A percentile compares a stretch with the other conserved stretches of the same genome.
Evolutionary conservation across 345 rosid genomes (phyloP).

Genomic region (Melaleuca quinquenervia): DNA sequence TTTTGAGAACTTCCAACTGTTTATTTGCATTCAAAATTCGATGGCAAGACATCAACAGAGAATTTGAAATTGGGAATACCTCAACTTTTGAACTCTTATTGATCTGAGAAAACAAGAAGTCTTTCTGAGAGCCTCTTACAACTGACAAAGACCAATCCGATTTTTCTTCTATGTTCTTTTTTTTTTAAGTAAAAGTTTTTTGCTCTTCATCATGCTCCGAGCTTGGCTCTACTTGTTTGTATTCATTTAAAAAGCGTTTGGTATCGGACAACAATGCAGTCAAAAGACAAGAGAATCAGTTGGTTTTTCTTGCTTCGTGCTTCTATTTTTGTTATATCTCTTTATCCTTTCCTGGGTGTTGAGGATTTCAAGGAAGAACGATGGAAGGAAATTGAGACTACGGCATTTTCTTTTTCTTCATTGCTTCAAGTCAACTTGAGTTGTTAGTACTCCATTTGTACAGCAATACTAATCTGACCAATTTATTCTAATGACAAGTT

Average conservation of each 20-base stretch:
- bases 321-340: not conserved
- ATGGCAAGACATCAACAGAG: not conserved
- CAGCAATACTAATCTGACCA: not conserved
- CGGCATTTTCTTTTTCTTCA: not conserved
- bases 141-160: not conserved
- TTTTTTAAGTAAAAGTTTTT: not conserved
- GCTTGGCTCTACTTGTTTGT: not conserved
- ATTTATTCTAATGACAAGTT: not conserved
- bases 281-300: not conserved
- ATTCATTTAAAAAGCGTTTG: not conserved
- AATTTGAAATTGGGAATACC: not conserved
- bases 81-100: not conserved
- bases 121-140: not conserved
- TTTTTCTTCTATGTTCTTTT: not conserved
- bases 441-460: not conserved
- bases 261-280: not conserved
- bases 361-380: constrained; percentile 12
- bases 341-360: constrained; percentile 5
- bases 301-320: not conserved
- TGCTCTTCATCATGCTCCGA: not conserved
- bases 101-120: not conserved
- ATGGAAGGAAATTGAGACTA: not conserved
- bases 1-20: not conserved
- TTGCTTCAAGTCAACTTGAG: not conserved
- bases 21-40: not conserved